Conservation (phyloP, 192 early-diverging fungal genomes). For the Backusella circina region DNA sequence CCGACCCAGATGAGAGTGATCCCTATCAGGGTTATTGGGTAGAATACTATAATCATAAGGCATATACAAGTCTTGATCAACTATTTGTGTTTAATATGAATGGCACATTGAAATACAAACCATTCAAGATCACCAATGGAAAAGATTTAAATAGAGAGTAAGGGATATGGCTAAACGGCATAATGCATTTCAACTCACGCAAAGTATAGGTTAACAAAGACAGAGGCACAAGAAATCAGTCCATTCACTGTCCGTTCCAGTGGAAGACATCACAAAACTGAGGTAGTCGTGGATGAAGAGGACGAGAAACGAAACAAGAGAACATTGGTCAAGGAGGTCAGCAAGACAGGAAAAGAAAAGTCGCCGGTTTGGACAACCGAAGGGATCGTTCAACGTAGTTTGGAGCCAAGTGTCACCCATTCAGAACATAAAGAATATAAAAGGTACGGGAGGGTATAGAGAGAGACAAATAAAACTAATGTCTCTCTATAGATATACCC, state of each 20-base stretch:
- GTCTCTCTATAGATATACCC: constrained; percentile 28
- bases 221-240: constrained; percentile 33
- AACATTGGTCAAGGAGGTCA: constrained; percentile 35
- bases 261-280: constrained; percentile 11
- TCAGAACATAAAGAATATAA: constrained; percentile 56
- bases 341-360: constrained; percentile 38
- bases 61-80: constrained; percentile 70
- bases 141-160: neutral
- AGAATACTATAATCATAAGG: constrained; percentile 83
- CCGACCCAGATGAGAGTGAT: constrained; percentile 29
- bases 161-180: no score
- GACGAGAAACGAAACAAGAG: constrained; percentile 16
- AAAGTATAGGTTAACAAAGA: constrained; percentile 8
- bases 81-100: constrained; percentile 89
- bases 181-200: no score
- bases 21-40: constrained; percentile 65
- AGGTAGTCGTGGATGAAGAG: constrained; percentile 21
- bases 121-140: constrained; percentile 15
- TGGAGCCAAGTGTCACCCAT: constrained; percentile 51
- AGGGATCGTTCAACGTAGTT: constrained; percentile 36
- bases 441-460: constrained; percentile 38
- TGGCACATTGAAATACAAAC: constrained; percentile 62
- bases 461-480: neutral
- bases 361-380: constrained; percentile 45
- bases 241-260: constrained; percentile 35